Conservation (phyloP, 163 green algal species). For the Volvox carteri region DNA sequence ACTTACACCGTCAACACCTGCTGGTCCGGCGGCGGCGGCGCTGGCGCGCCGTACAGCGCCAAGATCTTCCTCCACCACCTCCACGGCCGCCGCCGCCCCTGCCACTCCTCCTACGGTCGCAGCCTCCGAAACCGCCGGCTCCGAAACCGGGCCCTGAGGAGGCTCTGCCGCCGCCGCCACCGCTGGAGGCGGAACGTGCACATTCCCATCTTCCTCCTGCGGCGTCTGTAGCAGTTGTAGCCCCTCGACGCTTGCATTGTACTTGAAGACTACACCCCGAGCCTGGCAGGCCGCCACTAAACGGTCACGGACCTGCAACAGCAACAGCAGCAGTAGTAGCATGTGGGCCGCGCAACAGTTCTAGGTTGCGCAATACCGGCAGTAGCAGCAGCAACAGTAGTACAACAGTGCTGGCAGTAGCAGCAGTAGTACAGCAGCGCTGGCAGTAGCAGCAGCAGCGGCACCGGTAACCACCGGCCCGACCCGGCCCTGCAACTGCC, state of each 20-base stretch:
- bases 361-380: neutral
- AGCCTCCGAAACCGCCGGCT: neutral
- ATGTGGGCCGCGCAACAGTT: neutral
- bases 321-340: neutral
- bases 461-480: too few relatives aligned
- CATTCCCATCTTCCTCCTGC: neutral
- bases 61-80: too few relatives aligned
- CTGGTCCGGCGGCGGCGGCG: too few relatives aligned
- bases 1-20: neutral
- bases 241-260: conserved; percentile 70
- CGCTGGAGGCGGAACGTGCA: too few relatives aligned
- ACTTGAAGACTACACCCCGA: conserved; percentile 71
- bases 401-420: neutral
- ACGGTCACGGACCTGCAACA: conserved; percentile 80
- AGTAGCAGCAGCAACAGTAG: neutral
- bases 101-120: neutral
- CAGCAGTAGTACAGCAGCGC: neutral
- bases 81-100: neutral
- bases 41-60: too few relatives aligned
- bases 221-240: conserved; percentile 53
- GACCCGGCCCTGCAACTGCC: too few relatives aligned
- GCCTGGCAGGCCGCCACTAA: conserved; percentile 81
- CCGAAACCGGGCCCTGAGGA: too few relatives aligned
- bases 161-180: too few relatives aligned
- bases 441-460: too few relatives aligned